A percentile compares a stretch with the other conserved stretches of the same genome.
Evolutionary conservation across 2,329 filamentous ascomycete genomes (phyloP).

Genomic region (Exserohilum turcica): DNA sequence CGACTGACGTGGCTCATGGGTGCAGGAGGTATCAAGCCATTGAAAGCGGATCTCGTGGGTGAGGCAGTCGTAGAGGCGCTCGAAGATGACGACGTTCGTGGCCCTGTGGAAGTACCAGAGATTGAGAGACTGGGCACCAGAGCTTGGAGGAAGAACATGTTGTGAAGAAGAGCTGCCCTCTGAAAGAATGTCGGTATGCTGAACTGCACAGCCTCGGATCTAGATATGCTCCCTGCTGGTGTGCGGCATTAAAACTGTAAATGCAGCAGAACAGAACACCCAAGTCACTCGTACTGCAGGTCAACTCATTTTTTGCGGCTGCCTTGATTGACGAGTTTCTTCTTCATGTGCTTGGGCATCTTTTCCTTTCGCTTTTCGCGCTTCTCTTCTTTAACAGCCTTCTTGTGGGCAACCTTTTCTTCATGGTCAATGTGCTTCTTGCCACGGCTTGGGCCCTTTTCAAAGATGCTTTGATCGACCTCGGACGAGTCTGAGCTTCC

Average conservation of each 20-base stretch:
- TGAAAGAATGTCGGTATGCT: neutral
- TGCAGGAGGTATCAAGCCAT: constrained; percentile 79
- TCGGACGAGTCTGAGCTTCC: constrained; percentile 30
- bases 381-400: constrained; percentile 92
- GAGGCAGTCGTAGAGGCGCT: constrained; percentile 90
- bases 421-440: constrained; percentile 85
- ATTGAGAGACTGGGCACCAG: constrained; percentile 82
- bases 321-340: constrained; percentile 72
- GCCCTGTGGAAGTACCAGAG: constrained; percentile 75
- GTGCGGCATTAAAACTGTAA: neutral
- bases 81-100: constrained; percentile 71
- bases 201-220: neutral
- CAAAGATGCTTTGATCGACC: constrained; percentile 41
- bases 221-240: neutral
- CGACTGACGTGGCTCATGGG: constrained; percentile 78
- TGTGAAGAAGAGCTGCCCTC: constrained; percentile 53
- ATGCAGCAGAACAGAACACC: neutral
- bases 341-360: constrained; percentile 96
- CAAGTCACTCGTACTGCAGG: neutral
- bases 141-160: constrained; percentile 89
- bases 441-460: constrained; percentile 41
- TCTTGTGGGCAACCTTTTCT: constrained; percentile 85
- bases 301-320: constrained; percentile 64
- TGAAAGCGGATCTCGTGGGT: constrained; percentile 85
- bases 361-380: constrained; percentile 91